These are phyloP conservation scores for Colletotrichum sp. DNA, from an alignment of 2,329 filamentous ascomycete genomes.

Conservation along the genomic window DNA sequence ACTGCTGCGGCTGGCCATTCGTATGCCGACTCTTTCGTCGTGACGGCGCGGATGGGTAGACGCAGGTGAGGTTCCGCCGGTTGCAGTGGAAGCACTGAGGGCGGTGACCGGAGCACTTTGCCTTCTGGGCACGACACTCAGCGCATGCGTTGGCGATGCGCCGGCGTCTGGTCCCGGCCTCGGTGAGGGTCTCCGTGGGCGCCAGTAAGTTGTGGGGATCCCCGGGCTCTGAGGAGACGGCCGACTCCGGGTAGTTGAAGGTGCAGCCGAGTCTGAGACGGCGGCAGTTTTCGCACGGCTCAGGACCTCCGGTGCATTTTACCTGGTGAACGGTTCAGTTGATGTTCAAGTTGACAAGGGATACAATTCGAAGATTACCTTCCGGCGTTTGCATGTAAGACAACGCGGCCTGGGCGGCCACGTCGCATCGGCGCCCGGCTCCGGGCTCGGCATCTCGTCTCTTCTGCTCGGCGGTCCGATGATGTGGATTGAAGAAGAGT, in stretches of 20 bases:
- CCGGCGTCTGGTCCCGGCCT: constrained; percentile 32
- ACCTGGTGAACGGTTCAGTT: background rate
- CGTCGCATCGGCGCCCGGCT: background rate
- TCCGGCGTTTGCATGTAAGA: constrained; percentile 7
- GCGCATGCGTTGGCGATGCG: constrained; percentile 32
- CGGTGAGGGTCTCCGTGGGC: constrained; percentile 22
- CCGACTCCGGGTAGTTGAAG: constrained; percentile 1
- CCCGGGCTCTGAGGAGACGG: background rate
- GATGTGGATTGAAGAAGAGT: background rate
- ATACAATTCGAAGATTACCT: background rate
- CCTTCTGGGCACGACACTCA: constrained; percentile 37
- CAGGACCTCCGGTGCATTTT: background rate
- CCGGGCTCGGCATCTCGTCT: constrained; percentile 4
- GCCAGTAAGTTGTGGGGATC: background rate
- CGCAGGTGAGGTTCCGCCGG: background rate
- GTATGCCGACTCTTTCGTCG: background rate
- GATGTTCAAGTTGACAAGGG: background rate
- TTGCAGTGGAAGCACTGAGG: constrained; percentile 9
- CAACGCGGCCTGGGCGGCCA: background rate
- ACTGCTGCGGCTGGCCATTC: background rate
- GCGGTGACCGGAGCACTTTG: constrained; percentile 36
- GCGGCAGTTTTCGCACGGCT: constrained; percentile 5
- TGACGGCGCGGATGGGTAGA: background rate
- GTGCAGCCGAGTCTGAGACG: background rate
- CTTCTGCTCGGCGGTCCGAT: background rate